Base-by-base conservation (phyloP, 495 filamentous ascomycete species). In the Glarea lozoyensis region DNA sequence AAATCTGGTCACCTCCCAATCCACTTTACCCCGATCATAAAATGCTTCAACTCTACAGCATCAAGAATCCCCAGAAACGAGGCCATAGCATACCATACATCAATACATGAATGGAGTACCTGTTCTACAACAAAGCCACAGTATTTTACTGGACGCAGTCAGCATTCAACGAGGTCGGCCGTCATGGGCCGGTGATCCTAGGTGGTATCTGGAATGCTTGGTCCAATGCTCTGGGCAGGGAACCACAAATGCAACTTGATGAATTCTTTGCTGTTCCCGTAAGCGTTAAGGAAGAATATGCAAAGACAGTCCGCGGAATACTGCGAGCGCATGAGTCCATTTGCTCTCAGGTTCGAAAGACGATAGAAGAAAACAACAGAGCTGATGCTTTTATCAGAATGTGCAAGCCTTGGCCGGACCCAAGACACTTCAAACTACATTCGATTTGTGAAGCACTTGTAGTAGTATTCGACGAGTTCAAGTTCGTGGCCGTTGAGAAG, bases 161-260 rank as follows among this genome's bases (percentile, higher is more conserved):
- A 41, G 50, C 45, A 53, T 37, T 21, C 16, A 48, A 41, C 22
- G 39, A 17, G 21, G 23, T 16, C 20, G 41, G 24, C 29, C 16
- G 36, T 37, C 20, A 37, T 29, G 42, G 45, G 31, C 38, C 20
- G n/a, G 37, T 53, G 34, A 42, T 49, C 22, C 37, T 53, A 32
- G 42, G 50, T 32, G 22, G 50, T 49, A 49, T 53, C 42, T 53
- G 50, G 50, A 53, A 53, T 48, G 40, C 50, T 40, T 53, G 50
- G 45, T 29, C 18, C 10, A 33, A 37, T 45, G 40, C 35, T 44
- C 40, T 48, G 10, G 49, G 44, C 40, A 47, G 49, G 34, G 43
- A 47, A 46, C 40, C 44, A 45, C 41, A 53, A 23, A 48, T 53
- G 36, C 40, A 40, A 48, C 50, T 45, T 45, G 40, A 48, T 18